Base-by-base conservation (phyloP, 306 rosid genomes). In the Vigna hirtella region DNA sequence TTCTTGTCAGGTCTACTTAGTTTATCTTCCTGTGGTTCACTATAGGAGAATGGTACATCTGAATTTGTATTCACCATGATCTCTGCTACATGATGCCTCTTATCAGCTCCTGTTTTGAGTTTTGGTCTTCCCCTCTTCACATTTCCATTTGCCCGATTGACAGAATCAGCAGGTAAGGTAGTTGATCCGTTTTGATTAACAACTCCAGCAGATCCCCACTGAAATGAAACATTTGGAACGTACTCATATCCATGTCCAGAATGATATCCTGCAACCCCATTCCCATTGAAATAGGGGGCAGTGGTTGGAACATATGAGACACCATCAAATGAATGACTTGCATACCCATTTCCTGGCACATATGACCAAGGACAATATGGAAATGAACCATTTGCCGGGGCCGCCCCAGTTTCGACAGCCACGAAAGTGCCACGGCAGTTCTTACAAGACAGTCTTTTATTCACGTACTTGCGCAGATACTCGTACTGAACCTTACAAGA, bases 401-500 rank as follows among this genome's bases (percentile, higher is more conserved):
- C 97, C 6, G 87, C 80, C 66, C 98, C 98, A 52, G 98, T 91
- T 87, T 96, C 99, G 59, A 90, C 89, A 20, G 98, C 98, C 75
- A 89, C 64, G 59, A 96, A 96, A 79, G 90, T 80, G 12, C 98
- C 96, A 10, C 99, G 96, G 56, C 99, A 96, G 77, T 96, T 93
- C 89, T 96, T 96, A 85, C 99, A 96, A 16, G 98, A 90, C 53
- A 96, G 98, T 79, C 85, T 93, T 89, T 96, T 96, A 82, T 96
- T 96, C 80, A 96, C 94, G 48, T 96, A 96, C 89, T 96, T 96
- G 79, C 99, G 96, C 69, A 96, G 90, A 85, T 96, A 96, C 87
- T 96, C 99, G 51, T 96, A 96, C 83, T 96, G 99, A 83, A 96
- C 98, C 64, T 93, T 93, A 77, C 99, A 96, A 32, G 98, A 88